phyloP scores from a whole-genome alignment of 2,329 filamentous ascomycete species.

The Cytospora schulzeri region DNA sequence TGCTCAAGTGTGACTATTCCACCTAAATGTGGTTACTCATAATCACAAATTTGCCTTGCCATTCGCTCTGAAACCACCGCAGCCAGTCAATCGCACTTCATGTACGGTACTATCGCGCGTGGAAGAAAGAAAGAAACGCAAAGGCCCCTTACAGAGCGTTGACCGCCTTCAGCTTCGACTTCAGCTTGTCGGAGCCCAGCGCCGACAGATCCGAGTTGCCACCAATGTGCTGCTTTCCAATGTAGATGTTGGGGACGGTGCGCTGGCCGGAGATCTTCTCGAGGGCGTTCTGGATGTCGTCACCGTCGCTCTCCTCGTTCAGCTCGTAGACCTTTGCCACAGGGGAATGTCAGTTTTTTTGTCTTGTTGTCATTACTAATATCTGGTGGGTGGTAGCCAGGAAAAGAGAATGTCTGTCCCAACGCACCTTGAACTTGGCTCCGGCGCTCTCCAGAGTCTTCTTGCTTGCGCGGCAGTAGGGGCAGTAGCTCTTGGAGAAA shows the following conservation, averaged over 20 bases:
- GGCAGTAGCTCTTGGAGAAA: slow-evolving; percentile 97
- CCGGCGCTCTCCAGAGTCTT: slow-evolving; percentile 66
- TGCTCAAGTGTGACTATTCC: background rate
- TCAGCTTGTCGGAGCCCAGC: slow-evolving; percentile 61
- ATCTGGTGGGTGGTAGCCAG: background rate
- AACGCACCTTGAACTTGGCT: slow-evolving; percentile 74
- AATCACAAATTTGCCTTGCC: slow-evolving; percentile 22
- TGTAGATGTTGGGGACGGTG: slow-evolving; percentile 96
- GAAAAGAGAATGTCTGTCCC: slow-evolving; percentile 39
- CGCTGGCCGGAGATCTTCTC: slow-evolving; percentile 78
- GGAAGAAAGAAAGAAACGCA: no score
- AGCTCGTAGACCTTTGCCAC: background rate
- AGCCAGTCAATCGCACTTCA: slow-evolving; percentile 17
- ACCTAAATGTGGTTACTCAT: background rate
- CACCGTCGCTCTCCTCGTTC: slow-evolving; percentile 68
- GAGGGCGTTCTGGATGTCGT: slow-evolving; percentile 81
- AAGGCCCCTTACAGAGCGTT: slow-evolving; percentile 45
- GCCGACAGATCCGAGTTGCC: slow-evolving; percentile 88
- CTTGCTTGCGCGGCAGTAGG: slow-evolving; percentile 86
- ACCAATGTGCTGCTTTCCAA: slow-evolving; percentile 86
- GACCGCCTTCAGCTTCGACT: slow-evolving; percentile 45
- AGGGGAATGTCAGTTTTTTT: slow-evolving; percentile 1
- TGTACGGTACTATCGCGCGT: background rate
- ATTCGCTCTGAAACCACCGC: slow-evolving; percentile 6
- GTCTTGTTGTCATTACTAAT: slow-evolving; percentile 30